A percentile compares a stretch with the other conserved stretches of the same genome.
Conservation (phyloP, 305 asterid species). For the Plantago lanceolata region DNA sequence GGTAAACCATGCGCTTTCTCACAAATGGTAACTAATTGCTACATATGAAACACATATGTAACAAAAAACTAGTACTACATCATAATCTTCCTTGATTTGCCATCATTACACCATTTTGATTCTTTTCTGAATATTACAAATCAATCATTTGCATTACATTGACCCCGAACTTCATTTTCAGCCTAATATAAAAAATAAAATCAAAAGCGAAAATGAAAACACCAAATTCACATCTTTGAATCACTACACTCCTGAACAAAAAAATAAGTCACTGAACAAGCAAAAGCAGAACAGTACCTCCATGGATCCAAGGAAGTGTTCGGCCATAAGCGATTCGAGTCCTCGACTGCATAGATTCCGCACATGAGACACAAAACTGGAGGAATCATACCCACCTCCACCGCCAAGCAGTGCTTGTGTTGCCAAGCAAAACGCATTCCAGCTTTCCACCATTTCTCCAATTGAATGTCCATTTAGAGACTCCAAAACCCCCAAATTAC, state of each 20-base stretch:
- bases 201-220: neutral
- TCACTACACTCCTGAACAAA: neutral
- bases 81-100: constrained; percentile 15
- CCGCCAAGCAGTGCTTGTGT: constrained; percentile 51
- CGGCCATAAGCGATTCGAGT: constrained; percentile 58
- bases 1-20: neutral
- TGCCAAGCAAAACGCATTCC: constrained; percentile 58
- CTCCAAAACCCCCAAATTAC: constrained; percentile 53
- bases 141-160: no score
- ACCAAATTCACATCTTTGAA: neutral
- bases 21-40: neutral
- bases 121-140: neutral
- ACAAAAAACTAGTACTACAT: constrained; percentile 1
- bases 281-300: constrained; percentile 42
- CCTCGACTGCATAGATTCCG: constrained; percentile 52
- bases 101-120: constrained; percentile 1
- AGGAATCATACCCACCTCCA: constrained; percentile 36
- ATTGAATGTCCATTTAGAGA: constrained; percentile 41
- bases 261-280: constrained; percentile 3
- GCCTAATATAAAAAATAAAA: constrained; percentile 8
- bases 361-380: constrained; percentile 41
- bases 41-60: constrained; percentile 2
- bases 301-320: constrained; percentile 61
- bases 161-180: neutral
- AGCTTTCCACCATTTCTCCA: constrained; percentile 50